Base-by-base conservation (phyloP, 2,329 filamentous ascomycete species). In the Alternaria hordeiaustralica region DNA sequence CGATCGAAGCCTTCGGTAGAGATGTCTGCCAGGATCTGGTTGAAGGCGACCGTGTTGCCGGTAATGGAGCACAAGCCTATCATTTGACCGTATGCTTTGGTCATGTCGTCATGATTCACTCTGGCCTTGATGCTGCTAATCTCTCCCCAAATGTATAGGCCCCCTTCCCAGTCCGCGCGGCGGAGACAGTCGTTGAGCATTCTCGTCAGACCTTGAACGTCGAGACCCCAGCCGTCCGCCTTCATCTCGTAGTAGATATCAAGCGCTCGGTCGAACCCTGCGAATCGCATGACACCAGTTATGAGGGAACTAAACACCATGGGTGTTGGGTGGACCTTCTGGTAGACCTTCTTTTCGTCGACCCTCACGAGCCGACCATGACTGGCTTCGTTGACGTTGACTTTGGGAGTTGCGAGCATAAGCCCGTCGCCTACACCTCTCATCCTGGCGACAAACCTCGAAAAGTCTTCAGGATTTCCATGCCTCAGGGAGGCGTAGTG, bases 151-250 rank as follows among this genome's bases (percentile, higher is more conserved):
- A 84, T 69, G 20, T 79, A 76, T 13, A 75, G 55, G 2, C 75
- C 77, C 12, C 71, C 72, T 47, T 76, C 63, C 76, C 75, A 72
- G 58, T 84, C 81, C 11, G 70, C 65, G 10, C 78, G 72, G 6
- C 75, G 70, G 7, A 81, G 75, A 65, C 82, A 84, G 58, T 83
- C 79, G 10, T 72, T 69, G 43, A 85, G 71, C 33, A 85, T 71
- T 13, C 77, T 72, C 1, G 71, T 76, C 6, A 84, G 72, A 4
- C 79, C 79, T 12, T 68, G 66, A 43, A 81, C 73, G 57, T 81
- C 79, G 9, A 84, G 70, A 10, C 82, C 82, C 83, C 83, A 85
- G 44, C 83, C 82, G 51, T 84, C 79, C 7, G 71, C 63, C 15
- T 80, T 78, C 78, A 84, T 81, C 33, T 79, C 75, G 53, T 76